These are phyloP conservation scores for Magnaporthiopsis incrustans DNA, from an alignment of 2,329 filamentous ascomycete species.

Conservation along the genomic window DNA sequence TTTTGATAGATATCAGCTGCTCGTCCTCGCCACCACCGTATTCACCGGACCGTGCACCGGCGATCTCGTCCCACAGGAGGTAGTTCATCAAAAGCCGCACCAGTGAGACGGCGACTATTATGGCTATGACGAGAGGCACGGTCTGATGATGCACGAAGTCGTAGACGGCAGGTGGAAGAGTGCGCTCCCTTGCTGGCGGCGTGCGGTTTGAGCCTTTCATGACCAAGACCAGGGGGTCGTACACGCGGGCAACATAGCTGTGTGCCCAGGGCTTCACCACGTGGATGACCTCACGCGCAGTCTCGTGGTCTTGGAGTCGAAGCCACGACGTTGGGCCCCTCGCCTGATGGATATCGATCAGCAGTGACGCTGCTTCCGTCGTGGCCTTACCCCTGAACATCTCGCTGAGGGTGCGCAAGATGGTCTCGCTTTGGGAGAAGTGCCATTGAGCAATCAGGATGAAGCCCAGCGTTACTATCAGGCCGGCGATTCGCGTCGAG, in stretches of 20 bases:
- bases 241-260: conserved; percentile 66
- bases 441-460: conserved; percentile 70
- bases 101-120: conserved; percentile 54
- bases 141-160: conserved; percentile 59
- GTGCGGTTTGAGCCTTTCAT: conserved; percentile 60
- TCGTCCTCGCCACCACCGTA: conserved; percentile 37
- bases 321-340: conserved; percentile 72
- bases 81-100: conserved; percentile 68
- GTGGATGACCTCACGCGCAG: conserved; percentile 67
- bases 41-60: conserved; percentile 2
- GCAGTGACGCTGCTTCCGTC: conserved; percentile 27
- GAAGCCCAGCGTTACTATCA: conserved; percentile 63
- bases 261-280: conserved; percentile 64
- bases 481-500: conserved; percentile 68
- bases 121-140: conserved; percentile 50
- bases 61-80: conserved; percentile 58
- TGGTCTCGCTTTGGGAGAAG: conserved; percentile 57
- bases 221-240: conserved; percentile 68
- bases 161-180: conserved; percentile 50
- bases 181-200: conserved; percentile 38
- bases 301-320: conserved; percentile 69
- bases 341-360: conserved; percentile 62
- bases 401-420: conserved; percentile 27
- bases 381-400: conserved; percentile 22
- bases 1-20: conserved; percentile 50